These are phyloP conservation scores for Terfezia boudieri DNA, from an alignment of 495 filamentous ascomycete genomes.

Conservation along the genomic window DNA sequence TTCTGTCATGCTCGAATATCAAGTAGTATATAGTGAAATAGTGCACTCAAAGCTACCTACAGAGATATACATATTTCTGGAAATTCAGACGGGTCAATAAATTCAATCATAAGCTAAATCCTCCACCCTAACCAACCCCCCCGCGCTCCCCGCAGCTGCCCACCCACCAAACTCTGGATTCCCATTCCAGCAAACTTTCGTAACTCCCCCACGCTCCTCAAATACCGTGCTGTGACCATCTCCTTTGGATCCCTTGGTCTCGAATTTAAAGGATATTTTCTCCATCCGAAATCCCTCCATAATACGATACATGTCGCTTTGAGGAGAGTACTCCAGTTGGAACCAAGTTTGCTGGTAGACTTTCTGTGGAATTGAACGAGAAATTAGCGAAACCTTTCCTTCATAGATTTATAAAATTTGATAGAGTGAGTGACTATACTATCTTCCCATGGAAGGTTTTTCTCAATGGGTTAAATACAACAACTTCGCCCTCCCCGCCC, in stretches of 20 bases:
- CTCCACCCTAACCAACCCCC: conserved; percentile 44
- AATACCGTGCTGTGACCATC: conserved; percentile 25
- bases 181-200: conserved; percentile 41
- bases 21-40: too few species aligned
- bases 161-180: conserved; percentile 39
- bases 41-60: too few species aligned
- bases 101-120: conserved; percentile 27
- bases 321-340: conserved; percentile 30
- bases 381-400: background rate
- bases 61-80: too few species aligned
- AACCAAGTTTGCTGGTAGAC: conserved; percentile 42
- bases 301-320: conserved; percentile 30
- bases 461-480: conserved; percentile 33
- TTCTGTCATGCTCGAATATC: too few species aligned
- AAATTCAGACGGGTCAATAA: too few species aligned
- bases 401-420: background rate
- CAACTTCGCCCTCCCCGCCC: conserved; percentile 32
- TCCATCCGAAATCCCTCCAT: conserved; percentile 36
- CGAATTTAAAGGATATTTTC: conserved; percentile 13
- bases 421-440: background rate
- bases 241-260: conserved; percentile 9
- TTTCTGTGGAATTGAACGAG: conserved; percentile 10
- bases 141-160: conserved; percentile 39
- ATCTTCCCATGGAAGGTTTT: conserved; percentile 30
- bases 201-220: conserved; percentile 36